Percentiles rank a stretch among this genome's conserved stretches.
Conservation (phyloP, 2,329 filamentous ascomycete genomes). For the Epichloe gansuensis region DNA sequence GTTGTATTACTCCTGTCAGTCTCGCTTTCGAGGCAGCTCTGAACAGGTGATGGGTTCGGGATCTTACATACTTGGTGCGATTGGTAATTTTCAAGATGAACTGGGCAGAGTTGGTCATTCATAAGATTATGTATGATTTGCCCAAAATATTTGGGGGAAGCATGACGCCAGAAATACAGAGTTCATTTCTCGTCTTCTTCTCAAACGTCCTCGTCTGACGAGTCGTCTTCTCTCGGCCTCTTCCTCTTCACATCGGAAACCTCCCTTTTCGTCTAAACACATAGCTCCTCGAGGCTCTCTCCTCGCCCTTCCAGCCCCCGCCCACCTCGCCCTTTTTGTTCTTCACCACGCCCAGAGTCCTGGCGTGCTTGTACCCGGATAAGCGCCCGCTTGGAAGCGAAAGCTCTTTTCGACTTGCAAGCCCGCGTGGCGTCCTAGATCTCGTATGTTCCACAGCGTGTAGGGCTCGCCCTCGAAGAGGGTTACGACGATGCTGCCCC, state of each 20-base stretch:
- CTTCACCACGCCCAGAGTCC: constrained; percentile 56
- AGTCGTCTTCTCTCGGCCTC: constrained; percentile 12
- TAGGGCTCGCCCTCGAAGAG: constrained; percentile 93
- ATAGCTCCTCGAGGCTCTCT: constrained; percentile 41
- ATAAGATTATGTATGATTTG: too few species aligned
- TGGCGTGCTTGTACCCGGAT: constrained; percentile 62
- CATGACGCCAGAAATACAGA: too few species aligned
- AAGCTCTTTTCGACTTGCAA: constrained; percentile 60
- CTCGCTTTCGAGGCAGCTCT: too few species aligned
- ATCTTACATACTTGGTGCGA: too few species aligned
- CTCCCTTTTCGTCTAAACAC: constrained; percentile 49
- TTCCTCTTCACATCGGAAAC: constrained; percentile 20
- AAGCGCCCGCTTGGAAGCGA: constrained; percentile 51
- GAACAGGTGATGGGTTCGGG: too few species aligned
- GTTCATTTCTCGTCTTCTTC: constrained; percentile 8
- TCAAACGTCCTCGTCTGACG: constrained; percentile 18
- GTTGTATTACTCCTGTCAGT: too few species aligned
- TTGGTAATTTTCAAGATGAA: too few species aligned
- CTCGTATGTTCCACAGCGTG: constrained; percentile 86
- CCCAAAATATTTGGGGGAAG: too few species aligned
- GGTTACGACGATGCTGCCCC: constrained; percentile 64
- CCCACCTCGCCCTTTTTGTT: constrained; percentile 33
- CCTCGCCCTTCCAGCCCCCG: constrained; percentile 30
- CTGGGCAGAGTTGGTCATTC: too few species aligned
- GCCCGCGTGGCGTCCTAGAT: constrained; percentile 69